Conservation (phyloP, 371 early-diverging fungal genomes). For the Rhizopus sp. region DNA sequence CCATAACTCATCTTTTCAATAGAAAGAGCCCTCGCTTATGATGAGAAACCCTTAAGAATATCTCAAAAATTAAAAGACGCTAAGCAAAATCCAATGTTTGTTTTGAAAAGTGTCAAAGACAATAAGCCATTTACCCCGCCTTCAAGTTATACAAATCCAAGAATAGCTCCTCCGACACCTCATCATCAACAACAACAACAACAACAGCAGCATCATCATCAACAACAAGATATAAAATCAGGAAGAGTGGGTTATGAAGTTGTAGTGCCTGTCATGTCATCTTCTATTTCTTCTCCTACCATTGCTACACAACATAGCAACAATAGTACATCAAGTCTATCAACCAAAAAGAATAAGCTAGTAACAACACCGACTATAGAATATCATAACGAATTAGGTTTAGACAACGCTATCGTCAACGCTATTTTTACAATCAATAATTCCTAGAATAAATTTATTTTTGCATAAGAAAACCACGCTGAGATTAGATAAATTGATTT, state of each 20-base stretch:
- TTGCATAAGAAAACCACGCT: background rate
- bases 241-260: slow-evolving; percentile 47
- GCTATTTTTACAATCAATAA: slow-evolving; percentile 49
- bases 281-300: slow-evolving; percentile 42
- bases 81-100: slow-evolving; percentile 76
- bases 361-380: slow-evolving; percentile 24
- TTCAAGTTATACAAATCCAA: slow-evolving; percentile 18
- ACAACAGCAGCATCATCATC: slow-evolving; percentile 1
- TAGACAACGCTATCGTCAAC: slow-evolving; percentile 50
- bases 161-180: slow-evolving; percentile 19
- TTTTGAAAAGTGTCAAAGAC: slow-evolving; percentile 75
- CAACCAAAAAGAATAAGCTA: slow-evolving; percentile 18
- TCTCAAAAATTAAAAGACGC: slow-evolving; percentile 80
- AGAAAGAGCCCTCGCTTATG: slow-evolving; percentile 79
- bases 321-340: background rate
- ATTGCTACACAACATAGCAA: slow-evolving; percentile 1
- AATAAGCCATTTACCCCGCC: slow-evolving; percentile 51
- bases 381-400: slow-evolving; percentile 45
- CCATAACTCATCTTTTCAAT: slow-evolving; percentile 14
- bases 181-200: slow-evolving; percentile 8
- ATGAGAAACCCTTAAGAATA: slow-evolving; percentile 81
- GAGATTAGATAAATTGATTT: background rate
- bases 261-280: slow-evolving; percentile 48
- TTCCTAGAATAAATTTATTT: slow-evolving; percentile 1
- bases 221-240: slow-evolving; percentile 31